Base-by-base conservation (phyloP, 202 grass and related monocot species). In the Setaria italica region DNA sequence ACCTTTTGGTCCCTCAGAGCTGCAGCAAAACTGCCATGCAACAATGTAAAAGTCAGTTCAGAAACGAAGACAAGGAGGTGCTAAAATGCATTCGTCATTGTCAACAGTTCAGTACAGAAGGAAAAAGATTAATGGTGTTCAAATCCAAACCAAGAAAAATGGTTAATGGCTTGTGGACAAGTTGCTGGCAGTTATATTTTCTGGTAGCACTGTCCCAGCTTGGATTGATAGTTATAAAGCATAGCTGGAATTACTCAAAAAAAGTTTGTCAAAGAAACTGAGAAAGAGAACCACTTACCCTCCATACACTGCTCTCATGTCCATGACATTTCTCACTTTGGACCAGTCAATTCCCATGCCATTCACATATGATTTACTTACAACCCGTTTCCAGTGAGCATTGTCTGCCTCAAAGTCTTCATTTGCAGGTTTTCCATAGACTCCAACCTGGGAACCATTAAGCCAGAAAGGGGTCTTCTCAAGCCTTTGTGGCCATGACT, bases 281-380 rank as follows among this genome's bases (percentile, higher is more conserved):
- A 13, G 35, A 68, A 81, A 78, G 20, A 6, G 56, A 80, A 21
- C 16, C 69, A 81, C 91, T 94, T 97, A 99, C 97, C 97, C 97
- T 84, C 94, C 97, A 80, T 97, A 99, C 13, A 97, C 85, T 42
- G 97, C 93, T 93, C 94, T 91, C 97, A 99, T 97, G 79, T 99
- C 97, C 94, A 99, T 94, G 48, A 93, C 97, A 91, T 94, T 99
- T 89, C 97, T 92, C 48, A 99, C 94, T 89, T 71, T 92, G 37
- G 94, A 94, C 97, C 97, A 99, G 60, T 90, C 78, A 17, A 99
- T 99, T 80, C 94, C 97, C 90, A 99, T 91, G 74, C 94, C 90
- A 84, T 87, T 88, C 58, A 97, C 69, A 42, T 99, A 99, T 0
- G 97, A 97, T 76, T 99, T 94, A 74, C 85, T 91, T 67, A 94